Evolutionary conservation across 73 alveolate genomes (phyloP).

Genomic region (Halteria grandinella): DNA sequence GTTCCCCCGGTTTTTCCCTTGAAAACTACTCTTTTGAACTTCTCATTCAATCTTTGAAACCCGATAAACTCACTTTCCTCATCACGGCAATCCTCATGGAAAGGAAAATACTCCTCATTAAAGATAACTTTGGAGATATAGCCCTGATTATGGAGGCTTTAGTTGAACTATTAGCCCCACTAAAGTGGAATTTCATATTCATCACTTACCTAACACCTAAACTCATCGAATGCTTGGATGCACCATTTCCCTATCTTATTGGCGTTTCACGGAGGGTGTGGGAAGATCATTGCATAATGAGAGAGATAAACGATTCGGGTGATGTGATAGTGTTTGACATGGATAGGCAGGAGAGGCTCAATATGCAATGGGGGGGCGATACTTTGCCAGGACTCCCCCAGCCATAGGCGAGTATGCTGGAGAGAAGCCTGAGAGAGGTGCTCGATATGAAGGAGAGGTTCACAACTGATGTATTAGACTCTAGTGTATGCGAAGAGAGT

Average conservation of each 20-base stretch:
- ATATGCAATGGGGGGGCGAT: conserved; percentile 33
- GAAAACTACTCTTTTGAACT: conserved; percentile 55
- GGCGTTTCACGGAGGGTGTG: conserved; percentile 45
- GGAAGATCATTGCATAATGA: conserved; percentile 45
- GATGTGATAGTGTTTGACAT: conserved; percentile 39
- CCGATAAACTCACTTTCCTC: conserved; percentile 33
- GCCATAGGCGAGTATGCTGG: conserved; percentile 33
- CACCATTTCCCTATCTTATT: conserved; percentile 58
- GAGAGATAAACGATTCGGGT: conserved; percentile 40
- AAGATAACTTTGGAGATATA: conserved; percentile 49
- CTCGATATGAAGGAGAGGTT: conserved; percentile 43
- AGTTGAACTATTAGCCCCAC: conserved; percentile 39
- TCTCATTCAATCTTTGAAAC: conserved; percentile 36
- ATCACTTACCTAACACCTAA: conserved; percentile 55
- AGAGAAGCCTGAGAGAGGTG: conserved; percentile 44
- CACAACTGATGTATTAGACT: not conserved
- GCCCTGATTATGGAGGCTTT: conserved; percentile 52
- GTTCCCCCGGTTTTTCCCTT: conserved; percentile 45
- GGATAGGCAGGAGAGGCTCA: conserved; percentile 18
- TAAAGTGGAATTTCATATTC: conserved; percentile 50
- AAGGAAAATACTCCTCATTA: conserved; percentile 39
- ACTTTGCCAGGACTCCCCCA: conserved; percentile 40
- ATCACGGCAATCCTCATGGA: conserved; percentile 52
- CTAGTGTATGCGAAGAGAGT: conserved; percentile 14
- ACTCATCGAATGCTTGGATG: conserved; percentile 52